A percentile compares a stretch with the other conserved stretches of the same genome.
Evolutionary conservation across 2,329 filamentous ascomycete genomes (phyloP).

Genomic region (Aaosphaeria pasadenensis): DNA sequence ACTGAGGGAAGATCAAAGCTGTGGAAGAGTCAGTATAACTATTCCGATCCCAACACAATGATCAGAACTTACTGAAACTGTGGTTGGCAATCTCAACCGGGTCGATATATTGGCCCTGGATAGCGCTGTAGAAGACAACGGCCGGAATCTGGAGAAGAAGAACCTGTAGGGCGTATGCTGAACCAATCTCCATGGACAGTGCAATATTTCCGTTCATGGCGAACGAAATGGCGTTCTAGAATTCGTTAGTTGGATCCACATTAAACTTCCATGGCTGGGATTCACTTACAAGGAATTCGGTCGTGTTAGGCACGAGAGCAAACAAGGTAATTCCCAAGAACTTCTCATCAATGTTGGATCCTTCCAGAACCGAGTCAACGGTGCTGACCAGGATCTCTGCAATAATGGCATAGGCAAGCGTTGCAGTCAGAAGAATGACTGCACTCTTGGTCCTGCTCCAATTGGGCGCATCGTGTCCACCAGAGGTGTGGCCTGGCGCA

Average conservation of each 20-base stretch:
- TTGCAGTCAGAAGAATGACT: conserved; percentile 83
- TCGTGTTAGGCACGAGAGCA: conserved; percentile 95
- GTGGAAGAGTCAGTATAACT: not conserved
- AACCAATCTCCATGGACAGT: conserved; percentile 97
- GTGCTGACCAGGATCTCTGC: conserved; percentile 96
- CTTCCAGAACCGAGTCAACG: conserved; percentile 91
- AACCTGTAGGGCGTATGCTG: conserved; percentile 93
- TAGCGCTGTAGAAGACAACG: conserved; percentile 83
- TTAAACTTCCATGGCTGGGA: not conserved
- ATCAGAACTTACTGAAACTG: conserved; percentile 59
- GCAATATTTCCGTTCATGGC: conserved; percentile 99
- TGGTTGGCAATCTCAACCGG: conserved; percentile 55
- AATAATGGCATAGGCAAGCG: conserved; percentile 90
- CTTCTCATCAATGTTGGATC: conserved; percentile 91
- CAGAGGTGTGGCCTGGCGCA: conserved; percentile 44
- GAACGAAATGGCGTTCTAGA: conserved; percentile 92
- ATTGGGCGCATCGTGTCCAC: conserved; percentile 94
- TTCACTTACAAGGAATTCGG: conserved; percentile 80
- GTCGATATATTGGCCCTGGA: conserved; percentile 61
- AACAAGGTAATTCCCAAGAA: conserved; percentile 96
- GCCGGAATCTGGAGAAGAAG: conserved; percentile 93
- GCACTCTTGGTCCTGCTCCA: conserved; percentile 92
- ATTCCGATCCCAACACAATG: conserved; percentile 1
- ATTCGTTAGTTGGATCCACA: not conserved
- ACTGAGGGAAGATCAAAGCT: conserved; percentile 92